phyloP scores from a whole-genome alignment of 345 rosid species.

The Hypericum perforatum region DNA sequence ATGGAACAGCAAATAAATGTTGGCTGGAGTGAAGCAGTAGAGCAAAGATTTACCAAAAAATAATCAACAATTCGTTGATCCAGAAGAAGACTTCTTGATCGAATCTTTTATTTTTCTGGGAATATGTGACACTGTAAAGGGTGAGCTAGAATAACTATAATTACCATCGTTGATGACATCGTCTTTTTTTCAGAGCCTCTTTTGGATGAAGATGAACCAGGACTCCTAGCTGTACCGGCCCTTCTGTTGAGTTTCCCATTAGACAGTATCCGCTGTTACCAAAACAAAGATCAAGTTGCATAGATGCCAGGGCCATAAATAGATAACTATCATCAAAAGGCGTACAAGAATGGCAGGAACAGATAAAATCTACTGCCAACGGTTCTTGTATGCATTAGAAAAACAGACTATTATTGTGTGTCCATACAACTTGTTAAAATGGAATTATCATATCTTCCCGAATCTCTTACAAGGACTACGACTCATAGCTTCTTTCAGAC shows the following conservation, averaged over 20 bases:
- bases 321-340: neutral
- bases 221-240: conserved; percentile 33
- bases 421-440: too few relatives aligned
- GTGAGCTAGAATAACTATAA: conserved; percentile 27
- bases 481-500: too few relatives aligned
- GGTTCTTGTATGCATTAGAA: too few relatives aligned
- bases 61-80: too few relatives aligned
- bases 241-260: conserved; percentile 41
- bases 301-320: neutral
- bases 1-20: too few relatives aligned
- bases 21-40: too few relatives aligned
- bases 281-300: neutral
- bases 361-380: neutral
- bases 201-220: conserved; percentile 37
- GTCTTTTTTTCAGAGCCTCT: conserved; percentile 50
- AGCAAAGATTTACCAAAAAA: too few relatives aligned
- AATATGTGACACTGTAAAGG: neutral
- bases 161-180: conserved; percentile 24
- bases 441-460: too few relatives aligned
- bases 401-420: too few relatives aligned
- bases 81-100: too few relatives aligned
- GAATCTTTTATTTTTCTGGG: neutral
- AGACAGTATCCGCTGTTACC: conserved; percentile 33
- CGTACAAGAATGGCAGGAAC: neutral
- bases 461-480: too few relatives aligned